These are phyloP conservation scores for Comarum palustre DNA, from an alignment of 306 rosid species.

Conservation along the genomic window DNA sequence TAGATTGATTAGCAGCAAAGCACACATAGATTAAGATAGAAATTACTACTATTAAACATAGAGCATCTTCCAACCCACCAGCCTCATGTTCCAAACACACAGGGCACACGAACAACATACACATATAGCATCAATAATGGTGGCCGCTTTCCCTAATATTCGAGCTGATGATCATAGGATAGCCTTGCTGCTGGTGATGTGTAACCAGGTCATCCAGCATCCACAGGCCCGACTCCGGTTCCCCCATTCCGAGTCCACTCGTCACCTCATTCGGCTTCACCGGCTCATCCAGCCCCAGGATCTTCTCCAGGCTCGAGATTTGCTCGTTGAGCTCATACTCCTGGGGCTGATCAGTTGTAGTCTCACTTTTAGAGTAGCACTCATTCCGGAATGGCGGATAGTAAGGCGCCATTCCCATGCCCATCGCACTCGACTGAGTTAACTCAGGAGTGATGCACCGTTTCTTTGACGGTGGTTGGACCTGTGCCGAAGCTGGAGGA, in stretches of 20 bases:
- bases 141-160: not conserved
- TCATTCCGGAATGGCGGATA: not conserved
- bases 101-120: not conserved
- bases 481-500: not conserved
- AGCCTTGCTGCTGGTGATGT: constrained; percentile 25
- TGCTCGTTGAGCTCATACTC: constrained; percentile 42
- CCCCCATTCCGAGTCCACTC: constrained; percentile 14
- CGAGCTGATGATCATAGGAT: not conserved
- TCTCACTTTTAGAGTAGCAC: not conserved
- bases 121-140: not conserved
- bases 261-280: not conserved
- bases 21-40: not conserved
- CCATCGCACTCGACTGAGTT: not conserved
- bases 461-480: constrained; percentile 29
- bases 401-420: not conserved
- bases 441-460: constrained; percentile 33
- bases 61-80: not conserved
- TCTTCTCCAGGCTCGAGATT: constrained; percentile 57
- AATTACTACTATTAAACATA: not conserved
- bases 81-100: constrained; percentile 1
- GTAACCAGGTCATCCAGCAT: constrained; percentile 54
- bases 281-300: constrained; percentile 53
- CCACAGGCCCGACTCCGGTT: constrained; percentile 48
- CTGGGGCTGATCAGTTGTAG: not conserved
- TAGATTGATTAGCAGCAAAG: not conserved